Base-by-base conservation (phyloP, 2,329 filamentous ascomycete genomes). In the Pestalotiopsis sp. region DNA sequence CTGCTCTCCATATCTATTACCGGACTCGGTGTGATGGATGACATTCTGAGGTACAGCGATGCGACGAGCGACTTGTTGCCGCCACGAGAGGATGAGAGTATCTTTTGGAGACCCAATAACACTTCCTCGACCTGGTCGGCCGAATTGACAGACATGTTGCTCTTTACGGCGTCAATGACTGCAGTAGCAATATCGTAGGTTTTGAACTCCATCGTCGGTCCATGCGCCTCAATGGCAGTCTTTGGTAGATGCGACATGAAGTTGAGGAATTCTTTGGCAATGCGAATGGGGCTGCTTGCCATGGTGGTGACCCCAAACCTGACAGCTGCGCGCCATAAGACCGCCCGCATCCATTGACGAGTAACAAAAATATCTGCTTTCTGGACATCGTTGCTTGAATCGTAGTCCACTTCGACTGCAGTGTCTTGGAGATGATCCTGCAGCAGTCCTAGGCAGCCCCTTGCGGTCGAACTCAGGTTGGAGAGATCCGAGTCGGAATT, bases 281-380 rank as follows among this genome's bases (percentile, higher is more conserved):
- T 84, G 17, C 80, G 76, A 2, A 86, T 76, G 0, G 83, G 84
- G 66, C 81, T 75, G 70, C 78, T 71, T 1, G 73, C 68, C 38
- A 78, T 69, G n/a, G 73, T 75, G 11, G 79, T 68, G 14, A 70
- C 66, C 20, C 73, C 72, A 25, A 71, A 70, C 40, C 75, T 78
- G 36, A 80, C 74, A 0, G 81, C 79, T 1, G 82, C 78, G 17
- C 83, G 79, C 84, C 83, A 86, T 14, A 85, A 70, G 2, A 86
- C 79, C 57, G 84, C 81, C 7, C 83, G 80, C 84, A 86, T 86
- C 84, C 84, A 86, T 60, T 85, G 83, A 1, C 82, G 76, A 0
- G 84, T 86, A 3, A 85, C 83, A 68, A 80, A 82, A n/a, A 86
- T 79, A 63, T 86, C 84, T 3, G 83, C 84, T 7, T 80, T 80